These are phyloP conservation scores for Shiraia bambusicola DNA, from an alignment of 2,329 filamentous ascomycete genomes.

Conservation along the genomic window DNA sequence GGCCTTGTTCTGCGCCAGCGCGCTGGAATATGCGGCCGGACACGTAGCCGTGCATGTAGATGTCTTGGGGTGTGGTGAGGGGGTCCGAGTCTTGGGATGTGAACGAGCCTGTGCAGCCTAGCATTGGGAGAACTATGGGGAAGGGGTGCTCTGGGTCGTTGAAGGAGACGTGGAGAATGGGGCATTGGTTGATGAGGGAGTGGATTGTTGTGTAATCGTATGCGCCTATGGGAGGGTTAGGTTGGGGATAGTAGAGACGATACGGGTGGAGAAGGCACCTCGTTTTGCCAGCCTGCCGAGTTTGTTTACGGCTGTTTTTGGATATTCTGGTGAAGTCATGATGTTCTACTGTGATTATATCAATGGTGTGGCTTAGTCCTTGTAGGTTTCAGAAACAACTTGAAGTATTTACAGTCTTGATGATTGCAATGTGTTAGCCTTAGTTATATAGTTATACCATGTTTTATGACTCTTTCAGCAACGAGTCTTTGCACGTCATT, in stretches of 20 bases:
- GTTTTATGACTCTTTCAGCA: not conserved
- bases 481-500: not conserved
- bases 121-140: slow-evolving; percentile 44
- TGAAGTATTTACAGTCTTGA: too few species aligned
- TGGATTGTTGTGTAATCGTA: slow-evolving; percentile 43
- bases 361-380: not conserved
- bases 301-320: slow-evolving; percentile 32
- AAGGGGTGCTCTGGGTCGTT: slow-evolving; percentile 56
- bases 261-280: slow-evolving; percentile 14
- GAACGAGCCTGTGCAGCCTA: slow-evolving; percentile 39
- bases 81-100: slow-evolving; percentile 61
- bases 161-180: slow-evolving; percentile 43
- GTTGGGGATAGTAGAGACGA: not conserved
- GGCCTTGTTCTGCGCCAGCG: slow-evolving; percentile 26
- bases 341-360: not conserved
- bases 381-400: too few species aligned
- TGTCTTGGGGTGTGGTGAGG: slow-evolving; percentile 41
- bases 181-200: slow-evolving; percentile 31
- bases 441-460: not conserved
- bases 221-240: slow-evolving; percentile 14
- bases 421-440: too few species aligned
- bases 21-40: slow-evolving; percentile 62
- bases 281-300: slow-evolving; percentile 31
- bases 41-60: slow-evolving; percentile 42
- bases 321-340: slow-evolving; percentile 24